Evolutionary conservation across 768 basidiomycete genomes (phyloP), one percentile per base, ranked within the genome.

Genomic region (Psilocybe tampanensis): DNA sequence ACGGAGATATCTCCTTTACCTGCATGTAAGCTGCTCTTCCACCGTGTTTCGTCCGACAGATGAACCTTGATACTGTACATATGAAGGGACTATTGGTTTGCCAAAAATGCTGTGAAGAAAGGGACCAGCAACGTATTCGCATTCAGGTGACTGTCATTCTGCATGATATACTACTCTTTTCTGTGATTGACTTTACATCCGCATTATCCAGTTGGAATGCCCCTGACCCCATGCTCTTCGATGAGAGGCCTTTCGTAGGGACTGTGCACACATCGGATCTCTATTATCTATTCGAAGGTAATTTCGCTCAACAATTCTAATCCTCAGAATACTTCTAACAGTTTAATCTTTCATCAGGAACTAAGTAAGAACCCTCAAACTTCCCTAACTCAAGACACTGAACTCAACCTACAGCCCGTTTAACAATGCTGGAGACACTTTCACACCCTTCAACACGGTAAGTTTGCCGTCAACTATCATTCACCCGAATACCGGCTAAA

Each of bases 221-320:
- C 15, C 75, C 78, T 18, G 72, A 79, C 58, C 68, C 76, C 2
- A 74, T 78, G 1, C 23, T 75, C 7, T 75, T 65, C 52, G 69
- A 75, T 36, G 61, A 61, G 12, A 67, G 56, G 22, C 76, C 76
- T 0, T 80, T 67, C 50, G 58, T 68, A 48, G 78, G 77, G 12
- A 74, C 74, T 1, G 74, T 73, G 68, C 77, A 79, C 58, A 77
- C 77, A 0, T 76, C 76, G 2, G 78, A 80, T 62, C 55, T 80
- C 6, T 79, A 76, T 50, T 79, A 68, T 52, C 59, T 79, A 9
- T 79, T 80, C 47, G 70, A 75, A 54, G 78, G 77, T 72, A 58
- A 59, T 70, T 18, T 55, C 7, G n/a, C 8, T 24, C 29, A 47
- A 11, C n/a, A 19, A 21, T 34, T n/a, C 44, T 13, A 3, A 21